Conservation (phyloP, 2,329 filamentous ascomycete species). For the Fusarium cicatricum region DNA sequence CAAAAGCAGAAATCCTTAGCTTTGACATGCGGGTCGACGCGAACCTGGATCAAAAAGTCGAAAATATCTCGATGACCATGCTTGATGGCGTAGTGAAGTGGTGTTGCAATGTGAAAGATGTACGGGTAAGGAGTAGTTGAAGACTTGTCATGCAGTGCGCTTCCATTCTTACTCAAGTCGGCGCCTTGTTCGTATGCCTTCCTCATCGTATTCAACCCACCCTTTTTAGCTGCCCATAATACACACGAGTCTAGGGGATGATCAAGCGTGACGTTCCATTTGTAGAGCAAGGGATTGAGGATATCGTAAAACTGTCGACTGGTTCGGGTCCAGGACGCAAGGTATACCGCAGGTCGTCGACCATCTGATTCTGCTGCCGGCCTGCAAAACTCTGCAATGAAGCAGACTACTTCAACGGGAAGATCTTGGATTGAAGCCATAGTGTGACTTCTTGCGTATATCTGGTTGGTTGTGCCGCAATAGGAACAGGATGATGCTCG, state of each 20-base stretch:
- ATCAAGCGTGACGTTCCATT: background rate
- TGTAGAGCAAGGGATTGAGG: conserved; percentile 10
- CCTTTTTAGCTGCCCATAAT: conserved; percentile 10
- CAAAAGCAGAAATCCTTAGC: conserved; percentile 8
- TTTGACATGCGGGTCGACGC: conserved; percentile 7
- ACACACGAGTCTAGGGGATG: conserved; percentile 1
- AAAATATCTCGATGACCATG: conserved; percentile 16
- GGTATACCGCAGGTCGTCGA: background rate
- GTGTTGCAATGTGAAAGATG: background rate
- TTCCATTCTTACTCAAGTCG: background rate
- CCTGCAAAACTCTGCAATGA: background rate
- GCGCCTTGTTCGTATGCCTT: conserved; percentile 9
- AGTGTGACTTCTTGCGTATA: no score
- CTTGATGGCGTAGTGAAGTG: conserved; percentile 17
- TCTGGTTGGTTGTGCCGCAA: no score
- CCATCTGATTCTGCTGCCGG: background rate
- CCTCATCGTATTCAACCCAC: conserved; percentile 13
- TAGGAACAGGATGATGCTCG: no score
- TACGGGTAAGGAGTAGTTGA: no score
- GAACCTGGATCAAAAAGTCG: conserved; percentile 17
- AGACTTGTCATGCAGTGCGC: no score
- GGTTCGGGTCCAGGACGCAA: conserved; percentile 9
- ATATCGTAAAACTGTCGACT: conserved; percentile 11
- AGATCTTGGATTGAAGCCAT: no score
- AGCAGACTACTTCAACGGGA: background rate